These are phyloP conservation scores for Ustilaginoidea virens DNA, from an alignment of 2,329 filamentous ascomycete genomes.

Conservation along the genomic window DNA sequence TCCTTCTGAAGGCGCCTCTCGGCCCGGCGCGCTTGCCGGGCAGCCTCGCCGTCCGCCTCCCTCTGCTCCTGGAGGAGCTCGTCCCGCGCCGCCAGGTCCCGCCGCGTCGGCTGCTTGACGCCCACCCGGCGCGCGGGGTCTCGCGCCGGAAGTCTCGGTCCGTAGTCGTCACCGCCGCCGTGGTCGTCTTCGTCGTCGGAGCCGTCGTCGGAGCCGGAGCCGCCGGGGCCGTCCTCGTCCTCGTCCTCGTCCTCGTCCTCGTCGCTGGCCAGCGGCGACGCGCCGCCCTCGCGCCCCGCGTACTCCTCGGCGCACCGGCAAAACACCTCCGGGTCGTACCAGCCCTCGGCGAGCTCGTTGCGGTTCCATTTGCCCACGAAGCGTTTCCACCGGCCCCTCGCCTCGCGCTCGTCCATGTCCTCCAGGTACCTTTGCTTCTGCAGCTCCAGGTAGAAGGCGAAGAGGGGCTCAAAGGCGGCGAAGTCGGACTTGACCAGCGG, in stretches of 20 bases:
- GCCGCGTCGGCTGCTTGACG: conserved; percentile 51
- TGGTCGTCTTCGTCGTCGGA: conserved; percentile 16
- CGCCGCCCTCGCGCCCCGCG: conserved; percentile 2
- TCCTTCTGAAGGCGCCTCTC: conserved; percentile 56
- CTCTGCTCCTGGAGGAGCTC: conserved; percentile 35
- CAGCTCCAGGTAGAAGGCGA: conserved; percentile 73
- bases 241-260: conserved; percentile 6
- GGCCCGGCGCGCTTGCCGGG: conserved; percentile 44
- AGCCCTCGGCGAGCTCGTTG: conserved; percentile 72
- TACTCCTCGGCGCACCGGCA: conserved; percentile 17
- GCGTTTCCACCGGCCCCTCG: conserved; percentile 80
- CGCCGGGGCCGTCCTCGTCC: conserved; percentile 3
- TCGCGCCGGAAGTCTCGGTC: conserved; percentile 19
- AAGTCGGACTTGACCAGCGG: conserved; percentile 55
- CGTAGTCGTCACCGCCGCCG: conserved; percentile 41
- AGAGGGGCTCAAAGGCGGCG: conserved; percentile 50
- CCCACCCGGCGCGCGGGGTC: conserved; percentile 26
- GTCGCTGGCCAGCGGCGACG: conserved; percentile 5
- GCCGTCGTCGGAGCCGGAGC: too few species aligned
- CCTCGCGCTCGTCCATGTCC: conserved; percentile 57
- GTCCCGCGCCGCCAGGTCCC: conserved; percentile 54
- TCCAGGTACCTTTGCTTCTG: conserved; percentile 65
- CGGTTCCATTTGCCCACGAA: conserved; percentile 88
- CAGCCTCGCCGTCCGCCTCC: conserved; percentile 32
- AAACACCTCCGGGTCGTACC: conserved; percentile 76